Percentiles rank a stretch among this genome's conserved stretches.
Conservation (phyloP, 1,139 yeast genomes). For the Nakaseomyces glabratus region DNA sequence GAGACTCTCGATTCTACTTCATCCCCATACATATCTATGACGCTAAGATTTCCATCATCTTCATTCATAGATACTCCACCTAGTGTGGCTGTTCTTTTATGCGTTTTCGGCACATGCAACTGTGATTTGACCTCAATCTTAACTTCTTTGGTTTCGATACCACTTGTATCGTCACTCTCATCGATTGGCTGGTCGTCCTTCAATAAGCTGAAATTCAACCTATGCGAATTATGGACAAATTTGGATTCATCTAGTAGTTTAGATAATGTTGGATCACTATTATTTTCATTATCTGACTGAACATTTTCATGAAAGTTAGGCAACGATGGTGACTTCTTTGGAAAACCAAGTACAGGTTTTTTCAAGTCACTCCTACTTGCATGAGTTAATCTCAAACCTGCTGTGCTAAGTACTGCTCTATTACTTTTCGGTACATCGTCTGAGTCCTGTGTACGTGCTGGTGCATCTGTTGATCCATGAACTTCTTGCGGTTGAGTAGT, state of each 20-base stretch:
- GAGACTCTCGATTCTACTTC: slow-evolving; percentile 14
- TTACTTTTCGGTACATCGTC: too few species aligned
- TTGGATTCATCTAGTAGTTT: slow-evolving; percentile 6
- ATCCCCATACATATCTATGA: slow-evolving; percentile 25
- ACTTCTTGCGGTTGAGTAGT: slow-evolving; percentile 6
- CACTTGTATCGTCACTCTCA: background rate
- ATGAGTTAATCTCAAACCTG: slow-evolving; percentile 5
- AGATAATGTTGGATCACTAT: slow-evolving; percentile 2
- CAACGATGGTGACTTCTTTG: slow-evolving; percentile 25
- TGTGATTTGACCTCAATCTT: background rate
- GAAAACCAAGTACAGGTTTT: slow-evolving; percentile 8
- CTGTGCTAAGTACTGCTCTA: slow-evolving; percentile 1
- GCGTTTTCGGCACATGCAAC: slow-evolving; percentile 1
- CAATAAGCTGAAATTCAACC: background rate
- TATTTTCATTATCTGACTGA: slow-evolving; percentile 3
- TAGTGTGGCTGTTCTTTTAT: slow-evolving; percentile 4
- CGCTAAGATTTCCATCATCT: slow-evolving; percentile 15
- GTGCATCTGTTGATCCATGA: slow-evolving; percentile 7
- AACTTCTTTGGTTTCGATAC: background rate
- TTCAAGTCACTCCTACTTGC: slow-evolving; percentile 6
- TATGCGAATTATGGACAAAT: slow-evolving; percentile 1
- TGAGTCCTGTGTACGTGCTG: too few species aligned
- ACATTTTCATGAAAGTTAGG: slow-evolving; percentile 22
- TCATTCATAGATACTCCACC: slow-evolving; percentile 3
- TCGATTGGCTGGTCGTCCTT: background rate